Evolutionary conservation across 2,329 filamentous ascomycete species (phyloP).

Genomic region (Penicillium brevicompactum): DNA sequence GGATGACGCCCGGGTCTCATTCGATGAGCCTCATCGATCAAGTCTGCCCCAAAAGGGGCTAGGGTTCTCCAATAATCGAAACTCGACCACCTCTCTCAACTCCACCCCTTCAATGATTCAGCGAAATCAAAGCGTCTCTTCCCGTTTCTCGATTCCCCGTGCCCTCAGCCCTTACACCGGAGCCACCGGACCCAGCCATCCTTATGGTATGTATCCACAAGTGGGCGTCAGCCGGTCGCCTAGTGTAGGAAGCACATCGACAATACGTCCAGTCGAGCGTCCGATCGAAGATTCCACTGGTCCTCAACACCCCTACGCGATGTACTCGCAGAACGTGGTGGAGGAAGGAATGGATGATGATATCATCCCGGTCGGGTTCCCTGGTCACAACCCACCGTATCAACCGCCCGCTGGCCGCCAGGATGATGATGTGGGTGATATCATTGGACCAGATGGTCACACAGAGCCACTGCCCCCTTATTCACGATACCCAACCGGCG

Average conservation of each 20-base stretch:
- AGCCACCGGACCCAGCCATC: constrained; percentile 74
- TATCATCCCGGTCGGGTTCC: constrained; percentile 72
- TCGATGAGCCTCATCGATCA: constrained; percentile 35
- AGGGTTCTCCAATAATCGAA: constrained; percentile 31
- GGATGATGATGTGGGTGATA: constrained; percentile 82
- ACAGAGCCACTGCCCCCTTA: constrained; percentile 91
- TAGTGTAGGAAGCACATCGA: constrained; percentile 73
- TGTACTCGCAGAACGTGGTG: constrained; percentile 81
- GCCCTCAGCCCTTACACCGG: constrained; percentile 68
- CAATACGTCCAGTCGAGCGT: constrained; percentile 59
- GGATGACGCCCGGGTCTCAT: constrained; percentile 37
- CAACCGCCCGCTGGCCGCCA: constrained; percentile 66
- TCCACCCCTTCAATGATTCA: constrained; percentile 37
- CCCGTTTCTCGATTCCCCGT: constrained; percentile 49
- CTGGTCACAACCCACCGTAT: constrained; percentile 66
- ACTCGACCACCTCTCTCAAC: constrained; percentile 35
- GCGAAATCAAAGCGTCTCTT: constrained; percentile 48
- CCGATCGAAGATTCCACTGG: constrained; percentile 64
- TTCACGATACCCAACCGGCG: constrained; percentile 80
- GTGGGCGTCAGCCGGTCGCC: constrained; percentile 58
- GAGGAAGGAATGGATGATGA: constrained; percentile 55
- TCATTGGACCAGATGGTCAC: constrained; percentile 85
- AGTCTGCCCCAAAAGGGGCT: constrained; percentile 40
- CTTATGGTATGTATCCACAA: constrained; percentile 83
- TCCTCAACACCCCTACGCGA: constrained; percentile 80